Base-by-base conservation (phyloP, 1,284 basidiomycete genomes). In the Microbotryomycetes sp. region DNA sequence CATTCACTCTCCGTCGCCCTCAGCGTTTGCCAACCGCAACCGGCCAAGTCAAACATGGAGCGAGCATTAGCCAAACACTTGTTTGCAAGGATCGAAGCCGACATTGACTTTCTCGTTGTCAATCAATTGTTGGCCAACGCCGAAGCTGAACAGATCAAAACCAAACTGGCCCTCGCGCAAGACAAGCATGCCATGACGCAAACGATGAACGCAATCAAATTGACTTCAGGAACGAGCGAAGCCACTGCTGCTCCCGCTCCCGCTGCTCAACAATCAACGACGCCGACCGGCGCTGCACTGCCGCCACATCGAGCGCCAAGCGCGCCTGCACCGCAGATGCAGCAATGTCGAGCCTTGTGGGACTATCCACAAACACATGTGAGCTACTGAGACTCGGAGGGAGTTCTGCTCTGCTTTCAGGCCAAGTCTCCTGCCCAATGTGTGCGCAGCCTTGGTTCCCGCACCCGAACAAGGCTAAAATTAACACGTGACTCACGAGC, bases 311-410 rank as follows among this genome's bases (percentile, higher is more conserved):
- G n/a, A n/a, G n/a, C n/a, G n/a, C n/a, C n/a, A n/a, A n/a, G n/a
- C n/a, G n/a, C 23, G 49, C 30, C 30, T 29, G 26, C 15, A 28
- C 19, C 9, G 22, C 6, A 28, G 31, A 14, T 4, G 46, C 16
- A 16, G 49, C 23, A 28, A 51, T 58, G 56, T 22, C 58, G 45
- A 29, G 64, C 64, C 1, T 23, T 66, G 15, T 66, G 64, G 64
- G 52, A 57, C 25, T 66, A 63, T 42, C 16, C 4, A 6, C 47
- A 54, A 45, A 23, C 32, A 2, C 64, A 65, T 54, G 64, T 56
- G 31, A 30, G 63, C 12, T 28, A 4, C 26, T 25, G 68, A 30
- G 62, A 64, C 19, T 71, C 73, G 55, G 80, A 81, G 42, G 84
- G 82, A n/a, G n/a, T n/a, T n/a, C n/a, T n/a, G n/a, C n/a, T n/a